Base-by-base conservation (phyloP, 1,139 yeast genomes). In the Meyerozyma carpophila region DNA sequence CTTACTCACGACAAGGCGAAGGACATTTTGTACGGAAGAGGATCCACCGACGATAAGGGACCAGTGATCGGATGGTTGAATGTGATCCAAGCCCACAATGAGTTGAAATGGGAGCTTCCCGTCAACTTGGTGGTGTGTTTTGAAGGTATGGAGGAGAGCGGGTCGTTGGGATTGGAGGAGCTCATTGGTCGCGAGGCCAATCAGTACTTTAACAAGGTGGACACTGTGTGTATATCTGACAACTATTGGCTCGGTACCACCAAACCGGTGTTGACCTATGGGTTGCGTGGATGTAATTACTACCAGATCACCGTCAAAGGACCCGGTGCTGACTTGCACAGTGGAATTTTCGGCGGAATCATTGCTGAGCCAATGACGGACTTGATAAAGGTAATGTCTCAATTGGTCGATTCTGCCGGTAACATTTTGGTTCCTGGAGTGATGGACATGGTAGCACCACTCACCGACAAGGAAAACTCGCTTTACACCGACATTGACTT, bases 91-190 rank as follows among this genome's bases (percentile, higher is more conserved):
- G 98, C 98, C 18, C 97, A 91, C 69, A 81, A 76, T 47, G 87
- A 82, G 55, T 78, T 89, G 51, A 89, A 87, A 26, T 65, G 88
- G 63, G 97, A 91, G 52, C 75, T 94, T 47, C 99, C 99, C 27
- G 98, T 93, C 51, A 93, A 93, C 70, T 70, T 93, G 57, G 79
- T 89, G 43, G 85, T 87, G 61, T 89, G 97, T 66, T 93, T 93
- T 58, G 99, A 93, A 71, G 98, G 98, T 49, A 93, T 93, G 99
- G 99, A 93, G 70, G 99, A 93, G 68, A 83, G 91, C 51, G 99
- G 99, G 18, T 89, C 97, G 27, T 68, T 88, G 43, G 98, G 98
- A 26, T 78, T 93, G 54, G 98, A 93, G 52, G 82, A 73, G 36
- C 77, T 93, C 59, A 85, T 93, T 58, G 82, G 82, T 42, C 65